Percentiles rank a stretch among this genome's conserved stretches.
Conservation (phyloP, 371 early-diverging fungal species). For the Catenaria anguillulae region DNA sequence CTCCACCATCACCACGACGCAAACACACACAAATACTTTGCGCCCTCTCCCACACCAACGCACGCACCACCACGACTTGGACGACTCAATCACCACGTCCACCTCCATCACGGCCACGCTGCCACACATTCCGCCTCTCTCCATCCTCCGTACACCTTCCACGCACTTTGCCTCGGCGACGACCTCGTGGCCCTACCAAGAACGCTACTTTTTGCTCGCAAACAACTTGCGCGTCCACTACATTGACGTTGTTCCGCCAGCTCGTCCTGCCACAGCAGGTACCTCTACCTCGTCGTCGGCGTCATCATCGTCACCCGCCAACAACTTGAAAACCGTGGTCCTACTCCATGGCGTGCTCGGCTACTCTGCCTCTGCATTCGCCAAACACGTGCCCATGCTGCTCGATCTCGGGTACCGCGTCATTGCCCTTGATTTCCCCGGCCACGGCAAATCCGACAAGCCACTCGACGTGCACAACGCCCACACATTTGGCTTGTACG, state of each 20-base stretch:
- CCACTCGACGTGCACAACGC: background rate
- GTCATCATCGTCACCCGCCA: too few relatives aligned
- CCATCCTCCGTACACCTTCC: background rate
- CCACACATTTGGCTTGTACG: background rate
- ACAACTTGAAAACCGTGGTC: background rate
- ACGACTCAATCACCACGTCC: too few relatives aligned
- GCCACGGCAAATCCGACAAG: background rate
- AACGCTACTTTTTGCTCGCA: background rate
- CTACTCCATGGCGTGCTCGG: background rate
- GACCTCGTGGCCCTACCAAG: background rate
- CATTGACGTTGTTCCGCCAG: background rate
- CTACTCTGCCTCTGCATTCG: background rate
- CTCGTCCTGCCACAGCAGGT: background rate
- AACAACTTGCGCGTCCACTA: background rate
- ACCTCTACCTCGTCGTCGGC: too few relatives aligned
- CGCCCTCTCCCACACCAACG: too few relatives aligned
- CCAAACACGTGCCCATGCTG: background rate
- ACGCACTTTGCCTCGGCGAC: background rate
- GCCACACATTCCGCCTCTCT: background rate
- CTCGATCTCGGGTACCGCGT: constrained; percentile 2
- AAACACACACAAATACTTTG: too few relatives aligned
- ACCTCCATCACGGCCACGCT: background rate
- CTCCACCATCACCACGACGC: too few relatives aligned
- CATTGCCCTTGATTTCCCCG: background rate
- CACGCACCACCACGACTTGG: too few relatives aligned